Base-by-base conservation (phyloP, 768 basidiomycete genomes). In the Suillus variegatus region DNA sequence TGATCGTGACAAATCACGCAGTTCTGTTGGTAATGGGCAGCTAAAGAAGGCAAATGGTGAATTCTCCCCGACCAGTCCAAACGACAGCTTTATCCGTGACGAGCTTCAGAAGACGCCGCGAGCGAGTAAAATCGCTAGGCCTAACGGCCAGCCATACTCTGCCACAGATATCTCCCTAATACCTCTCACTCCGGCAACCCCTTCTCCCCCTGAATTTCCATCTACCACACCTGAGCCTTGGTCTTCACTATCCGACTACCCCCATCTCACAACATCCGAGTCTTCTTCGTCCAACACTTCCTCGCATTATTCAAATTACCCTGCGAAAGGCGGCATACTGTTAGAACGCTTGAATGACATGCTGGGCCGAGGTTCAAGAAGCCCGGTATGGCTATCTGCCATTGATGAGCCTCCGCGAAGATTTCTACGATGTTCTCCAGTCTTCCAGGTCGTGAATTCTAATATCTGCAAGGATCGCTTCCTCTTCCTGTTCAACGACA, bases 381-480 rank as follows among this genome's bases (percentile, higher is more conserved):
- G 83, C 74, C 80, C 84, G 1, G 77, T 86, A 70, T 86, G 85
- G 84, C 81, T 90, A 6, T 83, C 85, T 54, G 83, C 84, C 36
- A 81, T 96, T 60, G 94, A 97, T 68, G 88, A 93, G 67, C 93
- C 95, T 18, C 93, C 94, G 8, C 87, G 97, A 51, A 94, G 91
- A 75, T 79, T 98, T 47, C 79, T 97, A 18, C 80, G 96, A 49
- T 90, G 92, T 2, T 91, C 92, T 3, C 91, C 95, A 2, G 92
- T 97, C 8, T 81, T 97, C 6, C 97, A 99, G 78, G 94, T 99
- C 16, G 94, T 94, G 69, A 95, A 97, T 77, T 84, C 89, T 49
- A 91, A 97, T 76, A 95, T 93, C 0, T 92, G 95, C 76, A 98
- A 99, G 77, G 95, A 98, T 73, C 89, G 97, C 13, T 94, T 94